Percentiles rank a stretch among this genome's conserved stretches.
phyloP scores from a whole-genome alignment of 106 monocot genomes.

The Dioscorea zingiberensis region DNA sequence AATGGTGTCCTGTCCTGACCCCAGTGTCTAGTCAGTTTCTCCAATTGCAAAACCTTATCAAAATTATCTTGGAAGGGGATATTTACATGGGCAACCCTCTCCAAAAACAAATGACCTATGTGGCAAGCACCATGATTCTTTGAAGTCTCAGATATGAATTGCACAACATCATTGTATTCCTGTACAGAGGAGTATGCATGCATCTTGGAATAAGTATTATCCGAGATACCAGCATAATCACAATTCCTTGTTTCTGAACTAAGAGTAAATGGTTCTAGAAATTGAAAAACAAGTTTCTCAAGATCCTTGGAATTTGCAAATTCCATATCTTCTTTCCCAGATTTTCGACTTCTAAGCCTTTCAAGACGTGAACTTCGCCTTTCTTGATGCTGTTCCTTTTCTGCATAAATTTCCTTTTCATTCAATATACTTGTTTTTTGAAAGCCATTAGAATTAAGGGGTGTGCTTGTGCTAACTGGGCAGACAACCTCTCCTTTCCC shows the following conservation, averaged over 20 bases:
- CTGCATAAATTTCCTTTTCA: conserved; percentile 50
- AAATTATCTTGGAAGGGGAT: conserved; percentile 43
- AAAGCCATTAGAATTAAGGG: conserved; percentile 13
- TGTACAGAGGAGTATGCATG: conserved; percentile 30
- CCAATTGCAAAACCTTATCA: conserved; percentile 54
- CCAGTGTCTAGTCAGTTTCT: conserved; percentile 72
- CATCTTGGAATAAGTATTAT: conserved; percentile 20
- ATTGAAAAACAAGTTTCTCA: conserved; percentile 55
- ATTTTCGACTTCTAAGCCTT: conserved; percentile 94
- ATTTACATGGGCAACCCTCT: conserved; percentile 63
- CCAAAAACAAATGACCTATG: conserved; percentile 67
- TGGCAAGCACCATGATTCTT: conserved; percentile 64
- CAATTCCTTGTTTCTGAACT: conserved; percentile 19
- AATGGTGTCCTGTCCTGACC: conserved; percentile 65
- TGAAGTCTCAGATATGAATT: conserved; percentile 43
- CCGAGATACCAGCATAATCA: conserved; percentile 19
- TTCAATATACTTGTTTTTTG: conserved; percentile 33
- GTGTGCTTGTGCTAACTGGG: conserved; percentile 16
- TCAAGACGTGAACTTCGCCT: conserved; percentile 91
- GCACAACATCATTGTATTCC: conserved; percentile 53
- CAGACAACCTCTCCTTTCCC: conserved; percentile 12
- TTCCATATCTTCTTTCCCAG: conserved; percentile 81
- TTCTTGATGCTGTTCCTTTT: conserved; percentile 88
- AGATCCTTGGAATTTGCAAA: conserved; percentile 41
- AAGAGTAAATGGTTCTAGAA: conserved; percentile 70